Base-by-base conservation (phyloP, 306 rosid species). In the Castanea sativa region DNA sequence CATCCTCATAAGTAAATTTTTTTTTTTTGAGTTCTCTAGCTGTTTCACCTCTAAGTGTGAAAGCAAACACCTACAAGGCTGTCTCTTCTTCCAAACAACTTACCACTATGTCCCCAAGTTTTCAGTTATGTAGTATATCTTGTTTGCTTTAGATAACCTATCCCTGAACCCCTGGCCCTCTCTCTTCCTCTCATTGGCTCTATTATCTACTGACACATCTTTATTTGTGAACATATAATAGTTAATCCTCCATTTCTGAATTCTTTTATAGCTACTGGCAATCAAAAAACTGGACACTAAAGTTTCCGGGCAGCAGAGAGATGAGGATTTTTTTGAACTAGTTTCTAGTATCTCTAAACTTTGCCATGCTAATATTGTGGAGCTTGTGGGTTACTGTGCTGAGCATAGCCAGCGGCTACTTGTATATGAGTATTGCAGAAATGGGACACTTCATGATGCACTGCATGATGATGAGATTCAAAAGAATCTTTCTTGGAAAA, bases 231-330 rank as follows among this genome's bases (percentile, higher is more conserved):
- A 27, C 58, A n/a, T n/a, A 68, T 51, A 69, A 76, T 32, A 7
- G 30, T 57, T 76, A 69, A 73, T 8, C 55, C 23, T 61, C 58
- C 73, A 3, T 51, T 65, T 77, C 12, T 77, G 58, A 20, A 14
- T 52, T 73, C 52, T 4, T 67, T 64, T 83, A 32, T 82, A 93
- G 98, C 76, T 88, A 65, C 65, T 94, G 86, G 98, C 92, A 35
- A 92, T 94, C 75, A 92, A 87, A 92, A 94, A 94, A 81, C 81
- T 94, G 82, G 88, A 89, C 56, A 75, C 71, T 35, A 73, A 85
- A 59, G 84, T 88, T 74, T 89, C 79, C 16, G 82, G 53, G 78
- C 88, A 69, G 64, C 92, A 84, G 82, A 86, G 52, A 67, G 90
- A 86, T 52, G 92, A 88, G 27, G 91, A 87, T 32, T 15, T n/a